These are phyloP conservation scores for Aspergillus funiculosus DNA, from an alignment of 495 filamentous ascomycete species.

Conservation along the genomic window DNA sequence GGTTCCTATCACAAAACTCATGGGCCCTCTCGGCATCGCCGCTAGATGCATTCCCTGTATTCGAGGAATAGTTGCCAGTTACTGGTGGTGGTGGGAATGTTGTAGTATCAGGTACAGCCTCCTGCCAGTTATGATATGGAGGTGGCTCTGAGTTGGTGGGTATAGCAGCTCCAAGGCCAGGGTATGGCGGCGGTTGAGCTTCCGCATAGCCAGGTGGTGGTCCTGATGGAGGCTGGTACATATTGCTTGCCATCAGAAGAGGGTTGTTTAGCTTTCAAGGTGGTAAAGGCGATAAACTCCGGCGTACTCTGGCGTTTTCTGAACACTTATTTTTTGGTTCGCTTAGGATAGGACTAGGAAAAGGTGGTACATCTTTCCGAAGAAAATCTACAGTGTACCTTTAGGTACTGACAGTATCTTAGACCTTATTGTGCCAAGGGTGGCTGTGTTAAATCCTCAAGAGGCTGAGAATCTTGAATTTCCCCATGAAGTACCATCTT, in stretches of 20 bases:
- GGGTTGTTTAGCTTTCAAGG: not conserved
- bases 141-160: slow-evolving; percentile 38
- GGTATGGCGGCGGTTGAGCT: slow-evolving; percentile 17
- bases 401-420: not conserved
- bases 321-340: too few species aligned
- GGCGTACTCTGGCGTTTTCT: too few species aligned
- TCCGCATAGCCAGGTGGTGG: slow-evolving; percentile 35
- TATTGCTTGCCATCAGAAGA: not conserved
- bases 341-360: too few species aligned
- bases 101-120: slow-evolving; percentile 69
- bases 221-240: slow-evolving; percentile 8
- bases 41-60: slow-evolving; percentile 66
- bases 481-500: too few species aligned
- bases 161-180: not conserved
- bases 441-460: slow-evolving; percentile 20
- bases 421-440: slow-evolving; percentile 21
- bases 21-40: slow-evolving; percentile 67
- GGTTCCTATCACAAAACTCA: slow-evolving; percentile 60
- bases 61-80: slow-evolving; percentile 60
- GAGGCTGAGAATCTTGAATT: too few species aligned
- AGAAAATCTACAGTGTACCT: too few species aligned
- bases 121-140: slow-evolving; percentile 73
- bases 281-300: too few species aligned
- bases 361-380: too few species aligned
- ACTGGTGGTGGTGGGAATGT: slow-evolving; percentile 77